Percentiles rank a stretch among this genome's conserved stretches.
Conservation (phyloP, 345 rosid genomes). For the Euphorbia tirucalli region DNA sequence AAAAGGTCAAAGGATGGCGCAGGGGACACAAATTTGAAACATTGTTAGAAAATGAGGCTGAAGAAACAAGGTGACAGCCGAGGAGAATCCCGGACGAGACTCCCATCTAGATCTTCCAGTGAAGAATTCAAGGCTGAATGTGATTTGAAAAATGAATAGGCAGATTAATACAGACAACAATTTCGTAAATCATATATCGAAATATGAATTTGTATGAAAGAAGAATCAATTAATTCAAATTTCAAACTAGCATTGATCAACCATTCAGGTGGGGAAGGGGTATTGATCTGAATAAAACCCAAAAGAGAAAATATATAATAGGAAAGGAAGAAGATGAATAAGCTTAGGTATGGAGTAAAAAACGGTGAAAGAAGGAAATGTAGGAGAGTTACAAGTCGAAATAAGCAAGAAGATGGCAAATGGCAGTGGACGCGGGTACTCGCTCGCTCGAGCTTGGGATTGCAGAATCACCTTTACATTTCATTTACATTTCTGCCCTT, state of each 20-base stretch:
- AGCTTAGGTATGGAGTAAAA: background rate
- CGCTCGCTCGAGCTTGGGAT: constrained; percentile 10
- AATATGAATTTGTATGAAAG: background rate
- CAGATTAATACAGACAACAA: background rate
- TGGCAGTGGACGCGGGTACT: constrained; percentile 15
- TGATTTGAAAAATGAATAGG: background rate
- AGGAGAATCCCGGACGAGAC: constrained; percentile 18
- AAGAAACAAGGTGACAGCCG: constrained; percentile 11
- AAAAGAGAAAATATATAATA: background rate
- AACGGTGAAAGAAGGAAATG: background rate
- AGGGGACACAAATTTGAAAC: constrained; percentile 9
- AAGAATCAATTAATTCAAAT: background rate
- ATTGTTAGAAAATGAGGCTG: constrained; percentile 1
- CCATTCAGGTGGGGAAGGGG: background rate
- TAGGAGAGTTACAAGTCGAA: background rate
- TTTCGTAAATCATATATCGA: background rate
- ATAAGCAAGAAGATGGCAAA: background rate
- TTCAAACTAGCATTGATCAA: too few species aligned
- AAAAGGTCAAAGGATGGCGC: constrained; percentile 15
- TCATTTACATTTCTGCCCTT: background rate
- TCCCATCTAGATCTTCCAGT: constrained; percentile 19
- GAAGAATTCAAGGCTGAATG: background rate
- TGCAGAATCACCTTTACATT: constrained; percentile 1
- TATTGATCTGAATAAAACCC: background rate
- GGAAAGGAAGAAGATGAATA: background rate